Evolutionary conservation across 2,329 filamentous ascomycete genomes (phyloP).

Genomic region (Hymenoscyphus salicellus): DNA sequence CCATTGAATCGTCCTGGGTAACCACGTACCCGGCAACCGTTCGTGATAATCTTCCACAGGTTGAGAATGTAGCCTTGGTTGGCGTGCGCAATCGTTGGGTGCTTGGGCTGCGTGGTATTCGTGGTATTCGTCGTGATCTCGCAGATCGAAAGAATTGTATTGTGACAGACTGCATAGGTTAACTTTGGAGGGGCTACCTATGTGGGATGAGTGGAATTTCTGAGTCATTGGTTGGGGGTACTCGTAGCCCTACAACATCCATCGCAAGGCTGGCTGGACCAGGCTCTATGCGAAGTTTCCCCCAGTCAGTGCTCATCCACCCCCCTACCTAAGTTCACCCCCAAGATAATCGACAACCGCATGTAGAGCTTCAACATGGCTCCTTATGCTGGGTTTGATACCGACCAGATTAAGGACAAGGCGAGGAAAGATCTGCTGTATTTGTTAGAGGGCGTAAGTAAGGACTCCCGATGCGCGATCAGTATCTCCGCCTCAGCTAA

Average conservation of each 20-base stretch:
- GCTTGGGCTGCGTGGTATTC: conserved; percentile 16
- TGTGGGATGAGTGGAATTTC: conserved; percentile 14
- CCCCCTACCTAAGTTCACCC: neutral
- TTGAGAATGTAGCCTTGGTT: conserved; percentile 19
- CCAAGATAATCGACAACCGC: conserved; percentile 22
- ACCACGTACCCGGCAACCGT: conserved; percentile 17
- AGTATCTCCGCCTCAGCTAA: conserved; percentile 34
- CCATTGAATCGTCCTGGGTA: conserved; percentile 30
- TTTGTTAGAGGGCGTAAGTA: conserved; percentile 90
- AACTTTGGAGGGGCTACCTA: conserved; percentile 18
- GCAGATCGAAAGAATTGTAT: conserved; percentile 30
- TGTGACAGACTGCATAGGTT: conserved; percentile 30
- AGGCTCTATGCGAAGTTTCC: neutral
- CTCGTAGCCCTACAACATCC: conserved; percentile 11
- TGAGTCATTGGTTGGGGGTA: conserved; percentile 32
- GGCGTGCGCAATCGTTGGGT: conserved; percentile 10
- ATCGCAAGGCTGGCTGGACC: conserved; percentile 22
- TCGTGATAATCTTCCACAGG: conserved; percentile 24
- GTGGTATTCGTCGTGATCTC: conserved; percentile 31
- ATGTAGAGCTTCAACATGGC: conserved; percentile 62
- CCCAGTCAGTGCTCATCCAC: neutral
- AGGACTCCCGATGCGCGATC: conserved; percentile 25
- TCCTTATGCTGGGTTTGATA: conserved; percentile 68
- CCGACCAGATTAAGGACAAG: conserved; percentile 73
- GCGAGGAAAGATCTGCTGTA: conserved; percentile 85